Conservation (phyloP, 345 rosid genomes). For the Kandelia obovata region DNA sequence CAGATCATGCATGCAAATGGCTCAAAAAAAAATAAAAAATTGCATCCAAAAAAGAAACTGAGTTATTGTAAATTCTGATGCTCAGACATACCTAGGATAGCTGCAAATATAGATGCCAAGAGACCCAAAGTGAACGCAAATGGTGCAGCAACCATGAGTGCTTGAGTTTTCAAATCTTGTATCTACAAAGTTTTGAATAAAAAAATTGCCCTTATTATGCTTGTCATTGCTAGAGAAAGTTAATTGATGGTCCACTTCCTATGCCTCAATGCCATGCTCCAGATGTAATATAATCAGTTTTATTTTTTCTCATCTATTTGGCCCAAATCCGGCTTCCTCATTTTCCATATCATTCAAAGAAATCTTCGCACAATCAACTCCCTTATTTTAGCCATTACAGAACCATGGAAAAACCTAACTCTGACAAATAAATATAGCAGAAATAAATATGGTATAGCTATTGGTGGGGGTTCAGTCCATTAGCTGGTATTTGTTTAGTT, state of each 20-base stretch:
- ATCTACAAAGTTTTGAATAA: slow-evolving; percentile 40
- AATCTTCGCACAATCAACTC: not conserved
- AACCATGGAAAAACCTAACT: not conserved
- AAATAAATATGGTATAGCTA: not conserved
- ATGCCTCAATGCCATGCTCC: too few species aligned
- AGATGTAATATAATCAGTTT: not conserved
- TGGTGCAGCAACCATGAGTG: slow-evolving; percentile 73
- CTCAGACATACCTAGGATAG: slow-evolving; percentile 59
- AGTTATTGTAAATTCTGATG: not conserved
- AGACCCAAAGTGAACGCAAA: slow-evolving; percentile 73
- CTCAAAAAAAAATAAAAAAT: not conserved
- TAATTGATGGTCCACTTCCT: too few species aligned
- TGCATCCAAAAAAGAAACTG: not conserved
- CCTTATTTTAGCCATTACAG: not conserved
- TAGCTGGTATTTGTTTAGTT: too few species aligned
- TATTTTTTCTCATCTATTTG: not conserved
- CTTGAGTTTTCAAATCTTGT: slow-evolving; percentile 59
- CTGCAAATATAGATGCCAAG: slow-evolving; percentile 66
- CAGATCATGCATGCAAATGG: slow-evolving; percentile 14
- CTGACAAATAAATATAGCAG: not conserved
- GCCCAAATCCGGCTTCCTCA: not conserved
- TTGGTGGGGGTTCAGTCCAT: too few species aligned
- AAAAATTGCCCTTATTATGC: not conserved
- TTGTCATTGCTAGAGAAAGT: too few species aligned
- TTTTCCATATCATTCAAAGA: not conserved